Conservation (phyloP, 495 filamentous ascomycete species). For the Penicillium maclennaniae region DNA sequence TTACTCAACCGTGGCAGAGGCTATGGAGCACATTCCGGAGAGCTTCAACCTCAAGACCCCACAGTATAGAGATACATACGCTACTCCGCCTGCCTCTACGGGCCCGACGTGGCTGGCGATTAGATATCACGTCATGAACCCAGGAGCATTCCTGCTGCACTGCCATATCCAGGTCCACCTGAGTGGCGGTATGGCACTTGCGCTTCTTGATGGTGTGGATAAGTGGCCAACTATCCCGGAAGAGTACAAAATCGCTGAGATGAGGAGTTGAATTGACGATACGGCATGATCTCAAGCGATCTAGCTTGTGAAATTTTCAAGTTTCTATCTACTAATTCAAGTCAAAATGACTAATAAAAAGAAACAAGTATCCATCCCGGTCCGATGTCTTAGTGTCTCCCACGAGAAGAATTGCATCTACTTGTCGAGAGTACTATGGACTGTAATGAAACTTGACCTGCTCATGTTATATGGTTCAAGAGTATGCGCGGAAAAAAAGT, state of each 20-base stretch:
- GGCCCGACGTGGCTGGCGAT: slow-evolving; percentile 44
- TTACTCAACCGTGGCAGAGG: slow-evolving; percentile 41
- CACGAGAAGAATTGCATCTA: too few relatives aligned
- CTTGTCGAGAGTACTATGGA: too few relatives aligned
- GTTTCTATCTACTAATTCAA: not conserved
- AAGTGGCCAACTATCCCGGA: slow-evolving; percentile 35
- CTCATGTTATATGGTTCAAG: too few relatives aligned
- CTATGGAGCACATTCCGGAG: slow-evolving; percentile 32
- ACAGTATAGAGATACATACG: slow-evolving; percentile 38
- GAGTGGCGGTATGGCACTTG: slow-evolving; percentile 44
- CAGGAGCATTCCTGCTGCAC: slow-evolving; percentile 49
- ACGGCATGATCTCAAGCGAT: not conserved
- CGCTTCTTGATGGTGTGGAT: slow-evolving; percentile 49
- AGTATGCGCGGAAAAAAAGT: too few relatives aligned
- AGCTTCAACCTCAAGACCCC: slow-evolving; percentile 34
- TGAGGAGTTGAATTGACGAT: not conserved
- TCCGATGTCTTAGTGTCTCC: too few relatives aligned
- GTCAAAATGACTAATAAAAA: too few relatives aligned
- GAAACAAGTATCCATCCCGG: too few relatives aligned
- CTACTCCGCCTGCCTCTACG: slow-evolving; percentile 20
- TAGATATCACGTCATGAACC: slow-evolving; percentile 49
- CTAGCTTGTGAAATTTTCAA: not conserved
- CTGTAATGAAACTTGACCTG: too few relatives aligned
- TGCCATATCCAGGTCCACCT: slow-evolving; percentile 53
- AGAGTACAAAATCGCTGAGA: slow-evolving; percentile 6